Base-by-base conservation (phyloP, 2,329 filamentous ascomycete genomes). In the Fusarium drepaniforme region DNA sequence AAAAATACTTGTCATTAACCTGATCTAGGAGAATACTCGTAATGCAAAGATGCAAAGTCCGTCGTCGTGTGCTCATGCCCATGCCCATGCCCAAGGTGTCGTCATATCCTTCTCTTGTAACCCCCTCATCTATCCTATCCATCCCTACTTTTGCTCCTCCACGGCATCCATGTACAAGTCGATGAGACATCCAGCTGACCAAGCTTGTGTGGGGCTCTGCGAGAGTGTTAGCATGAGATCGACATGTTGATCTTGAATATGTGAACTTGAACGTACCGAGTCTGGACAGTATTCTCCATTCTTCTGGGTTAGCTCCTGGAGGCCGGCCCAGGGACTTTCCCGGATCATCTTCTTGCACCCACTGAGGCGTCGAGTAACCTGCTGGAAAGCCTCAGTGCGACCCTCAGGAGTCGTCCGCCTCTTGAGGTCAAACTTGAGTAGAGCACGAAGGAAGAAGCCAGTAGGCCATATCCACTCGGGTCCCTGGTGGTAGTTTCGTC, bases 391-490 rank as follows among this genome's bases (percentile, higher is more conserved):
- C 84, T 98, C 97, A 1, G 93, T 93, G 37, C 92, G 90, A 73
- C 93, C 94, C 79, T 94, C 88, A 0, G 81, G 76, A 3, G 83
- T 84, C 40, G 76, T 78, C 59, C 94, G 89, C 35, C 95, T 88
- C 86, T 90, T 88, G 60, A 98, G 86, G 81, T 98, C 95, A 80
- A 98, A 98, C 82, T 95, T 94, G 73, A 99, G 89, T 75, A 99
- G 86, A 1, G 97, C 97, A 59, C 97, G 92, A 25, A 98, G 88
- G 88, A 98, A 99, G 87, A 95, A 99, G 6, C 97, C 97, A 1
- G 95, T 96, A 0, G 96, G 97, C 97, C 97, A 99, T 28, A 98
- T 86, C 97, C 97, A 99, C 83, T 99, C 97, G 0, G 97, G 97
- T 6, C 97, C 97, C 83, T 98, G 96, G 83, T 99, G 97, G 85